Evolutionary conservation across 2,329 filamentous ascomycete genomes (phyloP), one percentile per base, ranked within the genome.

Genomic region (Talaromyces sp.): DNA sequence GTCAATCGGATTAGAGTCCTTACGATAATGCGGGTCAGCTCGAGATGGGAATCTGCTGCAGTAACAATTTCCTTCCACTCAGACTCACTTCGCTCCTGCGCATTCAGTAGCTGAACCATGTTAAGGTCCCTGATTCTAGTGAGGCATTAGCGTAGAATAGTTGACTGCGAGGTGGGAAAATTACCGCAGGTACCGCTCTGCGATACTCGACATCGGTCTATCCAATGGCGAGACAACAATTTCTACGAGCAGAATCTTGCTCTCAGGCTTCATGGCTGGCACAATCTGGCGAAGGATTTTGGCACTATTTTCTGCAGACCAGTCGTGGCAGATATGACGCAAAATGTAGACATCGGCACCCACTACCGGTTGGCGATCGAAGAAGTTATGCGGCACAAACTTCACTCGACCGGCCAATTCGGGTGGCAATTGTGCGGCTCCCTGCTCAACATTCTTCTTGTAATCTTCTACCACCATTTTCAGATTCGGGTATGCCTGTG

Each of bases 251-350:
- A 41, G 10, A 41, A 41, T 41, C 14, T 11, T 10, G 13, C 37
- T 41, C 2, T 10, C 13, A 11, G 41, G 41, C 41, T 45, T 45
- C 16, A 45, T n/a, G n/a, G 41, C 41, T 5, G 52, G 52, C 3
- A 57, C n/a, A 9, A 39, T 10, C 2, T 31, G 10, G 14, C 13
- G 9, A 16, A 57, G n/a, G 16, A 78, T 77, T 13, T 67, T 50
- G 13, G 68, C 59, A 41, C 70, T 72, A 4, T 70, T 65, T 9
- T 69, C 68, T 10, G 78, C 74, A 1, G 72, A 67, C 73, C 74
- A 79, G 65, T 80, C 75, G 60, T 81, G 77, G 1, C 79, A 67
- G 1, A 78, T 68, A 11, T 71, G 72, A 62, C 78, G 76, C 68
- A 80, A 68, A 65, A 74, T 78, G 66, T 79, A 80, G 1, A 73